phyloP scores from a whole-genome alignment of 2,329 filamentous ascomycete species.

The Emericellopsis cladophorae region DNA sequence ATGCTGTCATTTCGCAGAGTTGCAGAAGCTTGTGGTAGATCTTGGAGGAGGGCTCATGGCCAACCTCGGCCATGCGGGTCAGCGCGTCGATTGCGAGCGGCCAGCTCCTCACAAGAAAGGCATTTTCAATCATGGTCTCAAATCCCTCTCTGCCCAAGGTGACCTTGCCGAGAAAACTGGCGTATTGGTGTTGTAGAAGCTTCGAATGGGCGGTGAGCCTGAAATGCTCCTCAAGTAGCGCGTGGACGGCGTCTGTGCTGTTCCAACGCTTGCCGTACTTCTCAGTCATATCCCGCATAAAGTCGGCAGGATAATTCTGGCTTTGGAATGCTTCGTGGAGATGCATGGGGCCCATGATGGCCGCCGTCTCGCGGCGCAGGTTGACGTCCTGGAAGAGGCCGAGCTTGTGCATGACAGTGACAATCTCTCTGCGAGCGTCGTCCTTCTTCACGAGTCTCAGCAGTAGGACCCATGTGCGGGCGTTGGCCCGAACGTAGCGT shows the following conservation, averaged over 20 bases:
- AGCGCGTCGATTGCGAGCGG: constrained; percentile 18
- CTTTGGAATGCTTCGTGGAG: constrained; percentile 25
- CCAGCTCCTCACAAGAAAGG: constrained; percentile 22
- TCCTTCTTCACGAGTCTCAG: constrained; percentile 45
- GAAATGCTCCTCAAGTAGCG: constrained; percentile 28
- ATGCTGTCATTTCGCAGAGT: constrained; percentile 18
- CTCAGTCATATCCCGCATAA: constrained; percentile 24
- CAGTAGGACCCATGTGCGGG: constrained; percentile 34
- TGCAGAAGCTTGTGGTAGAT: constrained; percentile 25
- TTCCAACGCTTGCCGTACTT: constrained; percentile 35
- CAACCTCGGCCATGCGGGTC: constrained; percentile 8
- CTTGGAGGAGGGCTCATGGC: constrained; percentile 12
- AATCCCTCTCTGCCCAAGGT: constrained; percentile 10
- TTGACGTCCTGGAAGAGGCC: constrained; percentile 24
- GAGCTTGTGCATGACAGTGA: constrained; percentile 31
- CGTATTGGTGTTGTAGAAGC: neutral
- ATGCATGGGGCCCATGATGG: constrained; percentile 29
- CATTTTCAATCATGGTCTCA: constrained; percentile 21
- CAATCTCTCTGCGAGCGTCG: constrained; percentile 32
- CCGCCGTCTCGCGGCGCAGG: constrained; percentile 23
- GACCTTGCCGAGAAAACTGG: neutral
- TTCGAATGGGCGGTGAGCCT: constrained; percentile 5
- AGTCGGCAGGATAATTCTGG: constrained; percentile 18
- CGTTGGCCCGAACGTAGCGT: constrained; percentile 24
- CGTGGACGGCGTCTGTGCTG: constrained; percentile 19